Evolutionary conservation across 2,329 filamentous ascomycete genomes (phyloP).

Genomic region (Verticillium albo-atrum): DNA sequence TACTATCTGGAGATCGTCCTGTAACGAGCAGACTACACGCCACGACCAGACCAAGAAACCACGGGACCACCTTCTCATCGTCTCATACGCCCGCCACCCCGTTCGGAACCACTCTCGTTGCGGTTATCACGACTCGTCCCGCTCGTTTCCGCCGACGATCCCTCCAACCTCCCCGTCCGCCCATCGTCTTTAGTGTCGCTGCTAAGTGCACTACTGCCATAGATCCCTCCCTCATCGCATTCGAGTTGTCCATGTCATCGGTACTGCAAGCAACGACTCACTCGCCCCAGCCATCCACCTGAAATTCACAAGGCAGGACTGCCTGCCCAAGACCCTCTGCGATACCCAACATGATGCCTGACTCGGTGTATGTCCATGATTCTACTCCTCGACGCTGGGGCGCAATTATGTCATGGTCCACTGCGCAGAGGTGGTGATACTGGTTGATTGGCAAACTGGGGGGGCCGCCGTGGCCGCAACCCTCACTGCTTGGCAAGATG

Average conservation of each 20-base stretch:
- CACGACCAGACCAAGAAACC: background rate
- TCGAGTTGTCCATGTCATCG: background rate
- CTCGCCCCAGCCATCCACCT: background rate
- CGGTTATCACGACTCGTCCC: constrained; percentile 3
- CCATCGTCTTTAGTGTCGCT: background rate
- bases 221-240: background rate
- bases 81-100: constrained; percentile 2
- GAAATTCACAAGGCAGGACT: background rate
- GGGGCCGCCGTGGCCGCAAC: background rate
- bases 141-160: constrained; percentile 11
- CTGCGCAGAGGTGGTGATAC: background rate
- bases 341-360: background rate
- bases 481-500: background rate
- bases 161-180: background rate
- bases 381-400: background rate
- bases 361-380: background rate
- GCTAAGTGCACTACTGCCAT: background rate
- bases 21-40: background rate
- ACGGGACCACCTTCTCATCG: background rate
- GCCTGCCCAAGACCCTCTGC: background rate
- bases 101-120: constrained; percentile 1
- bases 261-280: background rate
- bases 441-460: background rate
- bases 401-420: background rate
- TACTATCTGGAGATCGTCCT: background rate